phyloP scores from a whole-genome alignment of 768 basidiomycete species.

The Boletus huronensis region DNA sequence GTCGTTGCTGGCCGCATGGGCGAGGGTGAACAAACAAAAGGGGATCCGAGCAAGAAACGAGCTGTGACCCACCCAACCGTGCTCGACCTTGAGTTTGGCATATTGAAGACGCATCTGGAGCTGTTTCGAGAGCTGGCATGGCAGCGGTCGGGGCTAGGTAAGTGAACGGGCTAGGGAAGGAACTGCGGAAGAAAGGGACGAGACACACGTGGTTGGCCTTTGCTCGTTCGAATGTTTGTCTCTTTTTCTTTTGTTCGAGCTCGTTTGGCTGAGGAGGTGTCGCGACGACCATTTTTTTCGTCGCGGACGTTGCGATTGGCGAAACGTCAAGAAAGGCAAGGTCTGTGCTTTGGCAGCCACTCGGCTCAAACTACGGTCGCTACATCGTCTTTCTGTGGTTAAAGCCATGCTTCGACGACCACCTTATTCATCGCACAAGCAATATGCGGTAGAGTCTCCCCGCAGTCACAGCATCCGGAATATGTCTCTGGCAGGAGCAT shows the following conservation, averaged over 20 bases:
- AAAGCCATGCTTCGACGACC: too few species aligned
- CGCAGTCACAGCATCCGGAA: background rate
- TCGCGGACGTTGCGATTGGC: background rate
- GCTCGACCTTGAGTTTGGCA: constrained; percentile 73
- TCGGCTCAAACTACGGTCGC: background rate
- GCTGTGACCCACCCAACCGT: constrained; percentile 65
- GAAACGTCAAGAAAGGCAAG: too few species aligned
- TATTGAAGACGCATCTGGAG: constrained; percentile 74
- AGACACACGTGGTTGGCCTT: constrained; percentile 54
- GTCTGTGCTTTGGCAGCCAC: background rate
- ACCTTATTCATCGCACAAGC: too few species aligned
- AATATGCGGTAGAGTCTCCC: constrained; percentile 1
- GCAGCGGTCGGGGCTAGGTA: background rate
- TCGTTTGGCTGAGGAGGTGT: constrained; percentile 27
- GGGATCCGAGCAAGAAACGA: background rate
- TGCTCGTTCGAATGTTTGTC: constrained; percentile 51
- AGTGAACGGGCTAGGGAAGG: background rate
- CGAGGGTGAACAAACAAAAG: background rate
- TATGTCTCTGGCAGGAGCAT: background rate
- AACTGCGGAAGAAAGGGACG: background rate
- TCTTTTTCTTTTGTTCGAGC: constrained; percentile 39
- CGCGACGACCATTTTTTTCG: constrained; percentile 17
- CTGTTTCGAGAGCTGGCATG: constrained; percentile 59
- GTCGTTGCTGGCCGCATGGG: constrained; percentile 58
- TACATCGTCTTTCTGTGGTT: too few species aligned